Base-by-base conservation (phyloP, 1,284 basidiomycete genomes). In the Polyporus tsugae region DNA sequence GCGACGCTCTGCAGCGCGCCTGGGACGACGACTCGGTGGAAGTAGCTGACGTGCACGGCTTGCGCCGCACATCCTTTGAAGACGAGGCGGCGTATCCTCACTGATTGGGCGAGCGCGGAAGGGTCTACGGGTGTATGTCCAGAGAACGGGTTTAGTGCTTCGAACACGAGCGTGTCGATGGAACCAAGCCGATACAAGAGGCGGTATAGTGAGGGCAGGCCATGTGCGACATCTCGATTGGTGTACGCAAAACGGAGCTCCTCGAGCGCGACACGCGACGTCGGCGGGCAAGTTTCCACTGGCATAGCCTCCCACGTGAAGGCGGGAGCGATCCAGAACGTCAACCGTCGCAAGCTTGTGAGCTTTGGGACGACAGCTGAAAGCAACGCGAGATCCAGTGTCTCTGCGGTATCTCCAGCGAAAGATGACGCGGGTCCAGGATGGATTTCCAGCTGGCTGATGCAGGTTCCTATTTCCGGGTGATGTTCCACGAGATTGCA, bases 161-260 rank as follows among this genome's bases (percentile, higher is more conserved):
- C 19, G n/a, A 58, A 58, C 17, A 58, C 55, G 35, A 58, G 4
- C 35, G 55, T 58, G 55, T 58, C 55, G n/a, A 58, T 11, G 5
- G 19, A 38, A 19, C 15, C 35, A 33, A 38, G 38, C 17, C 33
- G 35, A 4, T 6, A n/a, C 35, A 58, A n/a, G 55, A 58, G 19
- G 10, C 19, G 55, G 35, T 11, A 58, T 7, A 58, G 55, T 6
- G 55, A 17, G 19, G 55, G 35, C n/a, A 38, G 55, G 15, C 35
- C 7, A 6, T n/a, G 55, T 35, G 36, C 55, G 35, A 38, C 55
- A 4, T 58, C 9, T n/a, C 35, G 55, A 10, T 58, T 17, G 17
- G 55, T 58, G 35, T 58, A 58, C 35, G n/a, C 33, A 33, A 58
- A 58, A 10, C 38, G 55, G 19, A 58, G 35, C 35, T 58, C 22